Base-by-base conservation (phyloP, 306 rosid genomes). In the Cicer cuneatum region DNA sequence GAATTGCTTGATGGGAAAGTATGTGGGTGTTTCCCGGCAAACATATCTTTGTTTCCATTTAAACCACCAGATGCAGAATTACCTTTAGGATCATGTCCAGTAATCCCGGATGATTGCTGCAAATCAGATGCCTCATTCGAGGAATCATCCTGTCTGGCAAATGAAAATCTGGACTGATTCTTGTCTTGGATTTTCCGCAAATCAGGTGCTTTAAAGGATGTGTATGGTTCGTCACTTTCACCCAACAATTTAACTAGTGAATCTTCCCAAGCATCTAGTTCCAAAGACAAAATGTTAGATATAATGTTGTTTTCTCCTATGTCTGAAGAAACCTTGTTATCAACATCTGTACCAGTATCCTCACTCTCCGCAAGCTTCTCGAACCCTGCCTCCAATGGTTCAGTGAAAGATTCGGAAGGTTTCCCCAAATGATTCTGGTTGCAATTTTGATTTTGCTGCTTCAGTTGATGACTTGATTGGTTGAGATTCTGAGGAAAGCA, bases 291-390 rank as follows among this genome's bases (percentile, higher is more conserved):
- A 73, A 86, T 83, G 76, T 71, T 54, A 43, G 87, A 83, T 61
- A 83, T 85, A 43, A 85, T 86, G 85, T 71, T 80, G 81, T 73
- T 78, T 75, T 86, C 89, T 71, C 85, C 85, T 35, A 74, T 75
- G 42, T 86, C 87, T 38, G 83, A 78, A 70, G 79, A 56, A 74
- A 60, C 66, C 16, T 71, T 77, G 73, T 71, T 62, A 63, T 54
- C 74, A 54, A 52, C 57, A 42, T 51, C 10, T 42, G 73, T 45
- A 57, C 42, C 75, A 73, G 42, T 69, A n/a, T 52, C 67, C 51
- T 78, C 51, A 42, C 69, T 74, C 52, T 72, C 61, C 66, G 59
- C 76, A 14, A 73, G 61, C 60, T 82, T 67, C 69, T 54, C 79
- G 42, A 49, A 77, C 65, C 69, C 74, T 48, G 57, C 52, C 58